phyloP scores from a whole-genome alignment of 139 green algal genomes.

The Picochlorum sp. region DNA sequence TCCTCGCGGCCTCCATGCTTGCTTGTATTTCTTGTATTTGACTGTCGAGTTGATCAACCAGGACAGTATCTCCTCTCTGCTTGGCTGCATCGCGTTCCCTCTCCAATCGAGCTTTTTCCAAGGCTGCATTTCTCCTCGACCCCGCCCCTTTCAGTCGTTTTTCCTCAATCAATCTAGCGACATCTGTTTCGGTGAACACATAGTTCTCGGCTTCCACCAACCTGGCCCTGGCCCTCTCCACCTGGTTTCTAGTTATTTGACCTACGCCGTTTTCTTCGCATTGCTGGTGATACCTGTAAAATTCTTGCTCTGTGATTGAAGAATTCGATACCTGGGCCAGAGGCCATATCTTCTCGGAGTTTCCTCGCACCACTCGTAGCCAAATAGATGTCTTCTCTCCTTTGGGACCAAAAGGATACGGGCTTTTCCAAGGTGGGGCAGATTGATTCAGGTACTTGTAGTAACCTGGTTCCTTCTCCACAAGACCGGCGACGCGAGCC shows the following conservation, averaged over 20 bases:
- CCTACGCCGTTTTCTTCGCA: constrained; percentile 14
- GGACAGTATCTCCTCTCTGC: constrained; percentile 17
- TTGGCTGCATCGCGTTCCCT: constrained; percentile 16
- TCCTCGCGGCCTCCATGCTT: constrained; percentile 11
- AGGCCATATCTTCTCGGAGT: constrained; percentile 22
- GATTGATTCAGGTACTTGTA: constrained; percentile 31
- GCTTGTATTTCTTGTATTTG: constrained; percentile 6
- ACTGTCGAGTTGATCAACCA: constrained; percentile 19
- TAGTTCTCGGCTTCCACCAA: constrained; percentile 37
- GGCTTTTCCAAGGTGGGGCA: constrained; percentile 20
- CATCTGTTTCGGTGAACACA: constrained; percentile 44
- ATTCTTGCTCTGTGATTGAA: constrained; percentile 35
- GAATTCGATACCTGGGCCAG: constrained; percentile 40
- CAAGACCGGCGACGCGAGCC: constrained; percentile 31
- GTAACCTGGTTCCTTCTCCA: constrained; percentile 22
- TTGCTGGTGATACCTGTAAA: constrained; percentile 18
- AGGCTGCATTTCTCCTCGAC: constrained; percentile 20
- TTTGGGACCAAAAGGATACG: constrained; percentile 21
- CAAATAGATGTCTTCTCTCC: constrained; percentile 26
- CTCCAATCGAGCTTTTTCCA: constrained; percentile 37
- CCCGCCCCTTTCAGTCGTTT: constrained; percentile 26
- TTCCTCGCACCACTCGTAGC: constrained; percentile 31
- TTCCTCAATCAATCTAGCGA: constrained; percentile 34
- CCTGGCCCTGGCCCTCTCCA: background rate
- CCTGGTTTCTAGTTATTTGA: constrained; percentile 18